These are phyloP conservation scores for Nephelium lappaceum DNA, from an alignment of 345 rosid species.

Conservation along the genomic window DNA sequence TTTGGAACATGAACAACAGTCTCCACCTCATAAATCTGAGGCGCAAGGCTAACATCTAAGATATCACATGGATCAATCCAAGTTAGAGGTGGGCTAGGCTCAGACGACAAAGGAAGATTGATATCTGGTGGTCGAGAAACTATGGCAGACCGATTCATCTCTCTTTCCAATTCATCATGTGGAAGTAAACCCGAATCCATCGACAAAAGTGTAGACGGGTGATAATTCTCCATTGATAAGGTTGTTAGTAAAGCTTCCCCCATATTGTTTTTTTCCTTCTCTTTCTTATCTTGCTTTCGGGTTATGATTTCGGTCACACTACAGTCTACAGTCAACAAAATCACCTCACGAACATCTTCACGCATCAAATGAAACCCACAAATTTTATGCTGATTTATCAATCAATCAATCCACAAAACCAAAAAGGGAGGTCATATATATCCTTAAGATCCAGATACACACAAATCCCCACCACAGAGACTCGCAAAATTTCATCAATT, in stretches of 20 bases:
- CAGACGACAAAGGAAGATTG: slow-evolving; percentile 68
- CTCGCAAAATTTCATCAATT: slow-evolving; percentile 32
- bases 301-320: slow-evolving; percentile 3
- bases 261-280: slow-evolving; percentile 30
- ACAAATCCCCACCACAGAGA: slow-evolving; percentile 18
- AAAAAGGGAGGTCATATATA: slow-evolving; percentile 11
- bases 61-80: slow-evolving; percentile 73
- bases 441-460: slow-evolving; percentile 16
- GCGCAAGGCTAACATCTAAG: slow-evolving; percentile 61
- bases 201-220: slow-evolving; percentile 69
- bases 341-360: slow-evolving; percentile 61
- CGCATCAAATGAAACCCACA: slow-evolving; percentile 32
- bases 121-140: slow-evolving; percentile 70
- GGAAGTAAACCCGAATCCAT: slow-evolving; percentile 68
- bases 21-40: slow-evolving; percentile 65
- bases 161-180: slow-evolving; percentile 68
- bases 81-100: slow-evolving; percentile 51
- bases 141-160: slow-evolving; percentile 49
- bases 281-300: slow-evolving; percentile 3
- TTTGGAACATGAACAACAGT: slow-evolving; percentile 54
- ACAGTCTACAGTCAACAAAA: slow-evolving; percentile 18
- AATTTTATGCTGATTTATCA: neutral
- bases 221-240: slow-evolving; percentile 71
- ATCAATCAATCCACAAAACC: slow-evolving; percentile 36
- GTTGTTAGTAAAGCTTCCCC: slow-evolving; percentile 63